Percentiles rank a stretch among this genome's conserved stretches.
Evolutionary conservation across 2,329 filamentous ascomycete genomes (phyloP).

Genomic region (Emericellopsis atlantica): DNA sequence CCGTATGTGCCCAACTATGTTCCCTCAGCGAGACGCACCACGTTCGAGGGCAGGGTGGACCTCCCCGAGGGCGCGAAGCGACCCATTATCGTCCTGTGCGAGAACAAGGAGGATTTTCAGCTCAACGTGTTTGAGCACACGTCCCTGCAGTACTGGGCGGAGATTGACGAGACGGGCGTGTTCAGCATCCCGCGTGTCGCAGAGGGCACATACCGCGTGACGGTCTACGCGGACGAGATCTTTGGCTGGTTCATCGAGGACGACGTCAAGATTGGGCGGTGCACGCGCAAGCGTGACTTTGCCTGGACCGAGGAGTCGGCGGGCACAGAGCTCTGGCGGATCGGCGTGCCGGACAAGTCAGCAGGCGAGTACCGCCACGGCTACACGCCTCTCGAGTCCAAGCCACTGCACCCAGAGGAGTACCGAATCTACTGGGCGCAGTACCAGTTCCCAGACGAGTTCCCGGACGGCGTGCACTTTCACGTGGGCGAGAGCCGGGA

Average conservation of each 20-base stretch:
- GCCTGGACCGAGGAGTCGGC: slow-evolving; percentile 41
- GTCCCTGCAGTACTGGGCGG: slow-evolving; percentile 50
- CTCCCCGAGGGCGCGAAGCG: slow-evolving; percentile 38
- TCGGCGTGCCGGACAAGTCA: slow-evolving; percentile 49
- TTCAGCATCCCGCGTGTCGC: slow-evolving; percentile 42
- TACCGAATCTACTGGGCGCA: slow-evolving; percentile 49
- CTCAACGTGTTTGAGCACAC: slow-evolving; percentile 33
- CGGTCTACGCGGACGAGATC: slow-evolving; percentile 47
- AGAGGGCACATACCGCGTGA: slow-evolving; percentile 47
- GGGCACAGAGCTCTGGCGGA: slow-evolving; percentile 47
- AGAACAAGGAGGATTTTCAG: slow-evolving; percentile 17
- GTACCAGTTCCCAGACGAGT: slow-evolving; percentile 47
- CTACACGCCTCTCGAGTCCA: slow-evolving; percentile 29
- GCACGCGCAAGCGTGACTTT: slow-evolving; percentile 19
- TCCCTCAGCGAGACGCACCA: slow-evolving; percentile 34
- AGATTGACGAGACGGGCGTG: slow-evolving; percentile 30
- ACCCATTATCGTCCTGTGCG: slow-evolving; percentile 39
- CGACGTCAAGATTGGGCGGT: slow-evolving; percentile 20
- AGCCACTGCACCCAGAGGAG: slow-evolving; percentile 39
- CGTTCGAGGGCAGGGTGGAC: slow-evolving; percentile 33
- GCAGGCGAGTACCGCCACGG: slow-evolving; percentile 50
- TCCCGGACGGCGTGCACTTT: slow-evolving; percentile 44
- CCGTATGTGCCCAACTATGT: slow-evolving; percentile 46
- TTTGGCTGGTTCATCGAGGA: slow-evolving; percentile 49
- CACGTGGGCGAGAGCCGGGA: slow-evolving; percentile 38